Evolutionary conservation across 1,139 yeast species (phyloP), one percentile per base, ranked within the genome.

Genomic region (Yamadazyma pseudoaaseri): DNA sequence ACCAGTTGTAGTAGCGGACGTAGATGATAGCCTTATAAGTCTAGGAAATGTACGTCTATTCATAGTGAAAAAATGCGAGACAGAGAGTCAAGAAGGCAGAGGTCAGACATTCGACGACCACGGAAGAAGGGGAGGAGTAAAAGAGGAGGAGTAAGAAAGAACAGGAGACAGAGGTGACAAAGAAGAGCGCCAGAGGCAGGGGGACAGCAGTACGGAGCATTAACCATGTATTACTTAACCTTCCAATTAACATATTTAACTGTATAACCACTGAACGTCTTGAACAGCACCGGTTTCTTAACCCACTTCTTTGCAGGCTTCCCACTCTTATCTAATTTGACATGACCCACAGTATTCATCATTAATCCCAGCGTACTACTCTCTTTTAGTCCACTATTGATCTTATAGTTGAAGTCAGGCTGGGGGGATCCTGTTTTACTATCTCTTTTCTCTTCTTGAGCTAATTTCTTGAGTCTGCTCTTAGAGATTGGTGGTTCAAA

Each of bases 231-330:
- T 18, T 10, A 18, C 10, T 18, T 18, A 18, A 7, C 10, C 21
- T 18, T 18, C 25, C 25, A 22, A 11, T 22, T 22, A 12, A 54
- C 51, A 41, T 77, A 60, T n/a, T 61, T 56, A 34, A 73, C 70
- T 41, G 66, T 66, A 48, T 70, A 74, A 9, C 86, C 84, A 9
- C 81, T 77, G 47, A 79, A 79, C n/a, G 80, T 71, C 52, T 73
- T 75, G 43, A 79, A 66, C 31, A 60, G 57, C 7, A 55, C 46
- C 1, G 73, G 70, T 34, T 62, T 59, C 47, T 75, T 75, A 6
- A 48, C 53, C 85, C 86, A 79, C 44, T 61, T 66, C 36, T 72
- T 64, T 24, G 67, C 64, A 15, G 76, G 74, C 34, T 59, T 65
- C 2, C 81, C 79, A 7, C 73, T 55, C 40, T 70, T 69, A 43